Evolutionary conservation across 129 eudicot genomes (phyloP), one percentile per base, ranked within the genome.

Genomic region (Cynara cardunculus): DNA sequence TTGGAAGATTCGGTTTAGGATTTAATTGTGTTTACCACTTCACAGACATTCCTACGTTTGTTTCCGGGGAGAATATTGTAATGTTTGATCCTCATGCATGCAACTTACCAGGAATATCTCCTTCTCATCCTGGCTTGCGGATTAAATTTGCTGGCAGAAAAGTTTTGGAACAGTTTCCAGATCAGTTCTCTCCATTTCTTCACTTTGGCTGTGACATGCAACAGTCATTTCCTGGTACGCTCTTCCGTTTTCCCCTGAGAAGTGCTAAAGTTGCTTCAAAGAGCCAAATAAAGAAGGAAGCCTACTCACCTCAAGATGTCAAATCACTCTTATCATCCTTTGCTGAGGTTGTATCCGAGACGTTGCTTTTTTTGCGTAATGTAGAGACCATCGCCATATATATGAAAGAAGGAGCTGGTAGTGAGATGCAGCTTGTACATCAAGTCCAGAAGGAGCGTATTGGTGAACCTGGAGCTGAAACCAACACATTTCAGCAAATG

Each of bases 1-100:
- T 92, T 84, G 99, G 99, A 72, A 96, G 99, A 87, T 96, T 96
- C 80, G 99, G 99, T 53, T 91, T 96, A 69, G 98, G 99, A 16
- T 96, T 96, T 79, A 96, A 96, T 78, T 89, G 95, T 88, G 98
- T 96, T 35, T 96, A 96, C 78, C 99, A 96, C 85, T 96, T 96
- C 65, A 96, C 99, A 1, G 99, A 96, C 80, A 83, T 96, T 61
- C 99, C 98, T 28, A 80, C 93, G 44, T 96, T 96, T 89, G 98
- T 96, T 30, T 96, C 99, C 0, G 99, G 99, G 80, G 99, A 96
- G 73, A 92, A 96, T 85, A 86, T 96, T 65, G 98, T 96, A 53
- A 84, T 96, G 90, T 96, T 96, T 87, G 99, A 96, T 72, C 99
- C 99, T 46, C 99, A 92, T 78, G 99, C 99, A 44, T 89, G 91